A percentile compares a stretch with the other conserved stretches of the same genome.
These are phyloP conservation scores for Lodderomyces theae DNA, from an alignment of 1,139 yeast genomes.

Conservation along the genomic window DNA sequence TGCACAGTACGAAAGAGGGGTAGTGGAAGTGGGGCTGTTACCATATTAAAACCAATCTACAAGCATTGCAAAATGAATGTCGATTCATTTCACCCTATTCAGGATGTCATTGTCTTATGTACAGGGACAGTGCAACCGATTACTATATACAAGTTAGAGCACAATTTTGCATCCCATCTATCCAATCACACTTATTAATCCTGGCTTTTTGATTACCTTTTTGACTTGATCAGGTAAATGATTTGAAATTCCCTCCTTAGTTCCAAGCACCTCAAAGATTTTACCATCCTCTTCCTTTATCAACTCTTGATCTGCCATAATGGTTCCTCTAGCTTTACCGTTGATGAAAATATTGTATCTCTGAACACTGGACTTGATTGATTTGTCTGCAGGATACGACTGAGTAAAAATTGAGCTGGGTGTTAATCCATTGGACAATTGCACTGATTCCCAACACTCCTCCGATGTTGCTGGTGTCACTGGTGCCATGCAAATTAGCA, in stretches of 20 bases:
- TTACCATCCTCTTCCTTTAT: constrained; percentile 25
- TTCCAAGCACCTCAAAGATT: constrained; percentile 23
- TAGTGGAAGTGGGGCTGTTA: too few species aligned
- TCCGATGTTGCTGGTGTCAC: constrained; percentile 80
- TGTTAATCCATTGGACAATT: constrained; percentile 19
- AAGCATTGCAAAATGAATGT: not conserved
- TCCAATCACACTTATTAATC: constrained; percentile 22
- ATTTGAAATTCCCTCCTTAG: constrained; percentile 12
- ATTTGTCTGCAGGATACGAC: constrained; percentile 50
- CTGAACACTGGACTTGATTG: constrained; percentile 32
- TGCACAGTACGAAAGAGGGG: not conserved
- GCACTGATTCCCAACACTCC: constrained; percentile 70
- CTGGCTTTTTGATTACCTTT: constrained; percentile 26
- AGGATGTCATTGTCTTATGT: not conserved
- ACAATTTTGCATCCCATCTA: not conserved
- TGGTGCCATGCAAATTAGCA: constrained; percentile 64
- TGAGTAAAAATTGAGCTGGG: constrained; percentile 55
- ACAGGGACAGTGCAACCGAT: not conserved
- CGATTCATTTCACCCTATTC: not conserved
- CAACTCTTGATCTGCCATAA: constrained; percentile 21
- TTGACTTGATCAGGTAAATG: constrained; percentile 12
- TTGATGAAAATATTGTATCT: constrained; percentile 60
- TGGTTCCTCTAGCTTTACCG: constrained; percentile 61
- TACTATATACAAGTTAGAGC: not conserved
- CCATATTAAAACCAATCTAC: too few species aligned